Percentiles rank a stretch among this genome's conserved stretches.
phyloP scores from a whole-genome alignment of 371 early-diverging fungal genomes.

The Conidiobolus incongruus region DNA sequence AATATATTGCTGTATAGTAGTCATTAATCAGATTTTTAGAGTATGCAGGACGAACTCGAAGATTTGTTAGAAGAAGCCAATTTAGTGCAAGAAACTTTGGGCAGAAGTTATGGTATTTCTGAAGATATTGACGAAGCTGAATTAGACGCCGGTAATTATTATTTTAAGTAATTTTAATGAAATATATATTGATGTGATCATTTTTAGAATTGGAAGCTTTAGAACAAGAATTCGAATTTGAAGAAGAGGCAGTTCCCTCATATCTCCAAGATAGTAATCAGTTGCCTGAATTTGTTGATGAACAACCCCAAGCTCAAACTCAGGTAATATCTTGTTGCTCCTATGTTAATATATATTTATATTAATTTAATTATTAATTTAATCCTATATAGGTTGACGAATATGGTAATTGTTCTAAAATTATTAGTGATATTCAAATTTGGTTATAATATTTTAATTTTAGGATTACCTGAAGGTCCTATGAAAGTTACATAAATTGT shows the following conservation, averaged over 20 bases:
- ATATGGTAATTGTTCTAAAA: too few species aligned
- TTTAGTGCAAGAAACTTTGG: conserved; percentile 84
- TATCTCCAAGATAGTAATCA: conserved; percentile 28
- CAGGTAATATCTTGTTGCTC: too few species aligned
- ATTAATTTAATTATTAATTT: too few species aligned
- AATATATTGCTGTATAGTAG: background rate
- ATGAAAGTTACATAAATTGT: too few species aligned
- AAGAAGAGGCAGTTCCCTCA: conserved; percentile 50
- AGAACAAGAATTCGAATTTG: conserved; percentile 64
- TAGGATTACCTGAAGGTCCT: too few species aligned
- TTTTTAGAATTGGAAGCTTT: conserved; percentile 78
- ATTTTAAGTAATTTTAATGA: background rate
- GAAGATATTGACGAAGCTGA: conserved; percentile 93
- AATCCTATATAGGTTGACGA: too few species aligned
- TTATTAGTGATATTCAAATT: too few species aligned
- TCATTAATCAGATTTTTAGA: conserved; percentile 15
- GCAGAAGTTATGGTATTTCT: conserved; percentile 73
- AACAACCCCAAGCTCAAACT: too few species aligned
- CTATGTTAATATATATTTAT: too few species aligned
- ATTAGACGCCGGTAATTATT: conserved; percentile 58
- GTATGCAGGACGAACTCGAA: conserved; percentile 91
- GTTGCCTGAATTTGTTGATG: conserved; percentile 11
- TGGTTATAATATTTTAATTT: too few species aligned
- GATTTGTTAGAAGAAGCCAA: conserved; percentile 86
- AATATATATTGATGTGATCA: background rate